These are phyloP conservation scores for Termitomyces sp. DNA, from an alignment of 768 basidiomycete species.

Conservation along the genomic window DNA sequence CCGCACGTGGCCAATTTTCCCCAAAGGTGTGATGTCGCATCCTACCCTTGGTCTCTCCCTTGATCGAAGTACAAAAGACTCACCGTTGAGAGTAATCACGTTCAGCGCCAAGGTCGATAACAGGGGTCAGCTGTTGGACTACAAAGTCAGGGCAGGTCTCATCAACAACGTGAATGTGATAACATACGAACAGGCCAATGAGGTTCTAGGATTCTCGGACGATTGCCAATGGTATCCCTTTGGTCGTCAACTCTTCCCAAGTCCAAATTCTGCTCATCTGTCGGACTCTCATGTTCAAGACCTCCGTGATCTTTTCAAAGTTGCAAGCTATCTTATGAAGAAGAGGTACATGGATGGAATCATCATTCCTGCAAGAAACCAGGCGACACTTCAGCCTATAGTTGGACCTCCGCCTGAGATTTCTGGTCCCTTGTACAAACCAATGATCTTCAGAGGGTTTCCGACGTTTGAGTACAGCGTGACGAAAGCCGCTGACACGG, in stretches of 20 bases:
- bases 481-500: constrained; percentile 11
- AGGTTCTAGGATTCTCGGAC: constrained; percentile 27
- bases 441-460: constrained; percentile 40
- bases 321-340: constrained; percentile 9
- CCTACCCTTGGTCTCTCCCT: constrained; percentile 36
- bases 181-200: constrained; percentile 67
- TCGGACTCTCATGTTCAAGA: constrained; percentile 20
- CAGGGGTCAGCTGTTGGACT: constrained; percentile 62
- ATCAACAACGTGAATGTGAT: constrained; percentile 61
- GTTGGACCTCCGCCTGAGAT: constrained; percentile 23
- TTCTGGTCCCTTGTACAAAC: constrained; percentile 23
- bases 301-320: constrained; percentile 21
- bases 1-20: constrained; percentile 68
- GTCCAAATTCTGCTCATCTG: constrained; percentile 1
- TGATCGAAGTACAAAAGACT: constrained; percentile 23
- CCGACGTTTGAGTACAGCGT: constrained; percentile 46
- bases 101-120: constrained; percentile 71
- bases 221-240: constrained; percentile 34
- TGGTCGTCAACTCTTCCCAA: constrained; percentile 19
- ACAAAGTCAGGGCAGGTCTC: constrained; percentile 63
- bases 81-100: constrained; percentile 58
- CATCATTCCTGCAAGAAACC: constrained; percentile 18
- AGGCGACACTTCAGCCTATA: constrained; percentile 20
- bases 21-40: constrained; percentile 44
- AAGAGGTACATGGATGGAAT: constrained; percentile 17